phyloP scores from a whole-genome alignment of 805 yeast genomes.

The Nakazawaea holstii region DNA sequence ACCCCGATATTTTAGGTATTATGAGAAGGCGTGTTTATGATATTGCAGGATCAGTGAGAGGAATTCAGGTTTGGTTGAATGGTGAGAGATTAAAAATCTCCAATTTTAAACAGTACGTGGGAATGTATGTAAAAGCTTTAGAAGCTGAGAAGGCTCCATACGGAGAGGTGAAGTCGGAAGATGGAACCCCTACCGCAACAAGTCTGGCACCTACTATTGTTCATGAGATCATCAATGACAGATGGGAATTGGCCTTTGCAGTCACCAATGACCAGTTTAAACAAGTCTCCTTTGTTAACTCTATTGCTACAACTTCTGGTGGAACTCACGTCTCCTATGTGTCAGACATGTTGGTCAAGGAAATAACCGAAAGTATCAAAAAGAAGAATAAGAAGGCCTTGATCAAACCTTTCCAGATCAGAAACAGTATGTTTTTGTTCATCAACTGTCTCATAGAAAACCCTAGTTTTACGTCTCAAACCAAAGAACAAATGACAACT shows the following conservation, averaged over 20 bases:
- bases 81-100: conserved; percentile 64
- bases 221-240: conserved; percentile 72
- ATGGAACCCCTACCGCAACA: conserved; percentile 11
- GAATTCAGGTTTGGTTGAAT: conserved; percentile 72
- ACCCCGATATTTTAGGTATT: conserved; percentile 77
- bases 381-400: conserved; percentile 60
- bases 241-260: conserved; percentile 97
- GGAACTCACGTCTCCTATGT: conserved; percentile 92
- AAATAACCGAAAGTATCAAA: conserved; percentile 67
- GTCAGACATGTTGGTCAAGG: conserved; percentile 77
- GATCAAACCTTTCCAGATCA: conserved; percentile 83
- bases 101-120: conserved; percentile 83
- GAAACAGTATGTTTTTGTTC: conserved; percentile 84
- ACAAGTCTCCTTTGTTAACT: conserved; percentile 94
- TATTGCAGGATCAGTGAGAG: conserved; percentile 88
- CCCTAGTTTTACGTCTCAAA: conserved; percentile 96
- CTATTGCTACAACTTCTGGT: conserved; percentile 95
- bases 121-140: conserved; percentile 79
- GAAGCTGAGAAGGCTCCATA: conserved; percentile 35
- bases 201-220: conserved; percentile 55
- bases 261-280: conserved; percentile 83
- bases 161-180: conserved; percentile 11
- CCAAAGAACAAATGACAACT: conserved; percentile 92
- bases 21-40: conserved; percentile 92
- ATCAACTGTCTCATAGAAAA: conserved; percentile 90